A percentile compares a stretch with the other conserved stretches of the same genome.
phyloP scores from a whole-genome alignment of 371 early-diverging fungal species.

The Apophysomyces elegans region DNA sequence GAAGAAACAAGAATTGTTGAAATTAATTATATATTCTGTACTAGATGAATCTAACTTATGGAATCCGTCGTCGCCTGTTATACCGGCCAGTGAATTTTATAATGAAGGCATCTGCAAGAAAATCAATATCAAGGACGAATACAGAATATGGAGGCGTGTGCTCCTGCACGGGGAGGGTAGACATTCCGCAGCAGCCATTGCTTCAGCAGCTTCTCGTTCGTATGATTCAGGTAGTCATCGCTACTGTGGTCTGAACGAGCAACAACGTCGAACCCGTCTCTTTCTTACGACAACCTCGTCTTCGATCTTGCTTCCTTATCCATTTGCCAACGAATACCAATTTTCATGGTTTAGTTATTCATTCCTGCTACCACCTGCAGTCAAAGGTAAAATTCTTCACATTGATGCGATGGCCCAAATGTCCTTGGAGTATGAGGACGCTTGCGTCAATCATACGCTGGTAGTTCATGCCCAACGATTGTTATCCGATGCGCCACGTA shows the following conservation, averaged over 20 bases:
- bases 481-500: slow-evolving; percentile 56
- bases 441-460: slow-evolving; percentile 79
- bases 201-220: slow-evolving; percentile 9
- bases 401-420: slow-evolving; percentile 86
- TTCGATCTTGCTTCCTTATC: slow-evolving; percentile 40
- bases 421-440: slow-evolving; percentile 83
- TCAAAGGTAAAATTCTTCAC: slow-evolving; percentile 78
- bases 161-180: slow-evolving; percentile 47
- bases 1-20: too few species aligned
- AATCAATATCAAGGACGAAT: slow-evolving; percentile 83
- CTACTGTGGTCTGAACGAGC: slow-evolving; percentile 31
- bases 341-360: slow-evolving; percentile 81
- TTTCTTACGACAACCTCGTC: slow-evolving; percentile 40
- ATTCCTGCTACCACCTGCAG: slow-evolving; percentile 72
- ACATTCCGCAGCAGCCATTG: slow-evolving; percentile 33
- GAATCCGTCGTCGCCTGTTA: slow-evolving; percentile 22
- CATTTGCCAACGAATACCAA: slow-evolving; percentile 51
- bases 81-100: slow-evolving; percentile 65
- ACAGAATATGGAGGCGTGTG: slow-evolving; percentile 68
- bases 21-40: not conserved
- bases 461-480: slow-evolving; percentile 71
- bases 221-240: slow-evolving; percentile 21
- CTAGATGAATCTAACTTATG: slow-evolving; percentile 33
- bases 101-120: slow-evolving; percentile 58
- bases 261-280: slow-evolving; percentile 44